These are phyloP conservation scores for Starmerella etchellsii DNA, from an alignment of 805 yeast genomes.

Conservation along the genomic window DNA sequence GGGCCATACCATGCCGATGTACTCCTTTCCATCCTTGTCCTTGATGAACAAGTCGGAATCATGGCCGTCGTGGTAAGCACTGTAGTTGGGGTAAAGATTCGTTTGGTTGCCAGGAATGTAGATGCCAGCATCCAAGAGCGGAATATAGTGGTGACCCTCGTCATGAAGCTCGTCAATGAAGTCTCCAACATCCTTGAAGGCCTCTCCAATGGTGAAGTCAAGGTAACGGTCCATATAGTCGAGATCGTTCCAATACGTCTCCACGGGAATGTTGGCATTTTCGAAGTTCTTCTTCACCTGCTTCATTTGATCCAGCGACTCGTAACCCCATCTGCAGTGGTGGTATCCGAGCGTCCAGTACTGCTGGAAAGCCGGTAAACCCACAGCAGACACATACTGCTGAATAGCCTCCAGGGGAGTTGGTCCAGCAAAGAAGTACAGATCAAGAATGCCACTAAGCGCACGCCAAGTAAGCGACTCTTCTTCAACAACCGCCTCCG, in stretches of 20 bases:
- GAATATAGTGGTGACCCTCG: background rate
- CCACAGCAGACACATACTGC: conserved; percentile 1
- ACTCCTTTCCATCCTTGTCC: conserved; percentile 1
- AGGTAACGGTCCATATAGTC: conserved; percentile 2
- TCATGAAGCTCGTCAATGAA: conserved; percentile 2
- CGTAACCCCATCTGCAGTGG: conserved; percentile 4
- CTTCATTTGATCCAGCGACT: background rate
- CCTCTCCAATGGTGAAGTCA: background rate
- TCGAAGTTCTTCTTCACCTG: background rate
- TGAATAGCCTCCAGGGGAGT: background rate
- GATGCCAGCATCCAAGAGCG: conserved; percentile 1
- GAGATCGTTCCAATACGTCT: conserved; percentile 1
- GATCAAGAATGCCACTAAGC: background rate
- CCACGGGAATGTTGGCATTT: conserved; percentile 1
- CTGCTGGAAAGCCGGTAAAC: conserved; percentile 2
- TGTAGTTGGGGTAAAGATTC: background rate
- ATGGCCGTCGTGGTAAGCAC: conserved; percentile 1
- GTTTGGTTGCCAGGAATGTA: conserved; percentile 1
- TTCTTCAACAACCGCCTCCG: background rate
- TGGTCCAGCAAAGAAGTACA: conserved; percentile 2
- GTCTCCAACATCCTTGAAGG: background rate
- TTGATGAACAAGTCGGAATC: conserved; percentile 1
- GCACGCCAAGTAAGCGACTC: conserved; percentile 1
- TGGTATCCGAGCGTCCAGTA: conserved; percentile 3
- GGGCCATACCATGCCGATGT: conserved; percentile 4